These are phyloP conservation scores for Teratosphaeria viscida DNA, from an alignment of 2,329 filamentous ascomycete species.

Conservation along the genomic window DNA sequence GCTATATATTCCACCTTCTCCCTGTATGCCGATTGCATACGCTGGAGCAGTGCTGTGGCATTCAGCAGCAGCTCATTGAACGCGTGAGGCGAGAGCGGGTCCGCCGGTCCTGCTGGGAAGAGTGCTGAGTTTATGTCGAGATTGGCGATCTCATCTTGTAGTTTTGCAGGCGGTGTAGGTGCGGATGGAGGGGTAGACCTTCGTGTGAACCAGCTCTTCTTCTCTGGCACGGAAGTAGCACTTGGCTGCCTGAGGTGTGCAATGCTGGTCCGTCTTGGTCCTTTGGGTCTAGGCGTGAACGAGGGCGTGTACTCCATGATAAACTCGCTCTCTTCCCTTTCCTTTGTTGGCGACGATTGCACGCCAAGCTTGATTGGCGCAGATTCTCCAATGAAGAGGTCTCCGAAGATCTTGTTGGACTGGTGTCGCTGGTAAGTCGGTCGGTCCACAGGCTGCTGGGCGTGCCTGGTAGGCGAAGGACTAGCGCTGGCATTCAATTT, in stretches of 20 bases:
- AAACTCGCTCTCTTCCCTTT: conserved; percentile 20
- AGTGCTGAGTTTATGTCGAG: conserved; percentile 45
- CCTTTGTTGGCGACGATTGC: conserved; percentile 18
- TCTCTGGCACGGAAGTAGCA: conserved; percentile 1
- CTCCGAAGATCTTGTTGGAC: conserved; percentile 19
- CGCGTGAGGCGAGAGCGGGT: conserved; percentile 41
- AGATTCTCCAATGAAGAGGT: conserved; percentile 25
- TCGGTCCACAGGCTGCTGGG: conserved; percentile 3
- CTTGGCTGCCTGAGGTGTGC: conserved; percentile 4
- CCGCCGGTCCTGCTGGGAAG: conserved; percentile 41
- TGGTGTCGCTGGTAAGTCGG: conserved; percentile 2
- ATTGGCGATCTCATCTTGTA: conserved; percentile 42
- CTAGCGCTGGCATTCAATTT: conserved; percentile 15
- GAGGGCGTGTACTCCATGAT: conserved; percentile 26
- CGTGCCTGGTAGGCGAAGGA: conserved; percentile 3
- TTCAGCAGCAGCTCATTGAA: conserved; percentile 48
- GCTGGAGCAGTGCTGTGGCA: conserved; percentile 44
- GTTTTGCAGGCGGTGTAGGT: conserved; percentile 2
- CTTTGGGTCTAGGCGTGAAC: conserved; percentile 22
- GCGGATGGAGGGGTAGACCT: conserved; percentile 10
- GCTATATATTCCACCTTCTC: conserved; percentile 40
- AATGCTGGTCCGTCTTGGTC: conserved; percentile 7
- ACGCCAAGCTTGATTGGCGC: conserved; percentile 24
- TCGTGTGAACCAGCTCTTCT: conserved; percentile 25
- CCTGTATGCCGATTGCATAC: conserved; percentile 48